Percentiles rank a stretch among this genome's conserved stretches.
These are phyloP conservation scores for Trypanosoma lewisi DNA, from an alignment of 208 protist genomes.

Conservation along the genomic window DNA sequence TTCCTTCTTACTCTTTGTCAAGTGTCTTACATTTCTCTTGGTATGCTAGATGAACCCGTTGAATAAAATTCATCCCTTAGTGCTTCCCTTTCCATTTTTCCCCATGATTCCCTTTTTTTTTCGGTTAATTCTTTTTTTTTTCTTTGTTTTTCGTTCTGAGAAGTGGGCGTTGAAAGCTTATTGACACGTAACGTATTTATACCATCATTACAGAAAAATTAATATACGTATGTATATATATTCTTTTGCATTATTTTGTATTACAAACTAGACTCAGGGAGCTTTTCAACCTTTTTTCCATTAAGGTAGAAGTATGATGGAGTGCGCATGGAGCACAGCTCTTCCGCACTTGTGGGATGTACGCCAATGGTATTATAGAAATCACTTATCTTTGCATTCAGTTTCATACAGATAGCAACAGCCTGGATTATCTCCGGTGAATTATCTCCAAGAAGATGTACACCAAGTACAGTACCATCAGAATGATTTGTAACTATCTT, in stretches of 20 bases:
- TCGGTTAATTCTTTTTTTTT: too few species aligned
- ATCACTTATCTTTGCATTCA: constrained; percentile 92
- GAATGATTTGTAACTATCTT: constrained; percentile 83
- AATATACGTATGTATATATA: too few species aligned
- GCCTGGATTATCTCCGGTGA: constrained; percentile 91
- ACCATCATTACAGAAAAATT: too few species aligned
- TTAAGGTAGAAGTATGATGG: constrained; percentile 82
- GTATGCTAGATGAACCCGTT: too few species aligned
- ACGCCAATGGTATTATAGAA: constrained; percentile 96
- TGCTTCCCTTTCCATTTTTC: too few species aligned
- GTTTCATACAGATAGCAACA: constrained; percentile 86
- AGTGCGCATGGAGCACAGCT: constrained; percentile 89
- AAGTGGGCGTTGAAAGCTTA: too few species aligned
- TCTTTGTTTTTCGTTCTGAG: too few species aligned
- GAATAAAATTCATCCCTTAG: too few species aligned
- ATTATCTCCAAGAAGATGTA: constrained; percentile 87
- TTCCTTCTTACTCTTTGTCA: too few species aligned
- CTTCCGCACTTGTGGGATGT: constrained; percentile 95
- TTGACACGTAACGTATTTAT: too few species aligned
- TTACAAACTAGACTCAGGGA: constrained; percentile 66
- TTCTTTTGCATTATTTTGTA: constrained; percentile 6
- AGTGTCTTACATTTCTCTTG: too few species aligned
- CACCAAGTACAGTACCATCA: constrained; percentile 77
- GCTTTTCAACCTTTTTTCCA: constrained; percentile 62
- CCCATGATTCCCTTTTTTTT: too few species aligned